A percentile compares a stretch with the other conserved stretches of the same genome.
Conservation (phyloP, 768 basidiomycete genomes). For the Boletus huronensis region DNA sequence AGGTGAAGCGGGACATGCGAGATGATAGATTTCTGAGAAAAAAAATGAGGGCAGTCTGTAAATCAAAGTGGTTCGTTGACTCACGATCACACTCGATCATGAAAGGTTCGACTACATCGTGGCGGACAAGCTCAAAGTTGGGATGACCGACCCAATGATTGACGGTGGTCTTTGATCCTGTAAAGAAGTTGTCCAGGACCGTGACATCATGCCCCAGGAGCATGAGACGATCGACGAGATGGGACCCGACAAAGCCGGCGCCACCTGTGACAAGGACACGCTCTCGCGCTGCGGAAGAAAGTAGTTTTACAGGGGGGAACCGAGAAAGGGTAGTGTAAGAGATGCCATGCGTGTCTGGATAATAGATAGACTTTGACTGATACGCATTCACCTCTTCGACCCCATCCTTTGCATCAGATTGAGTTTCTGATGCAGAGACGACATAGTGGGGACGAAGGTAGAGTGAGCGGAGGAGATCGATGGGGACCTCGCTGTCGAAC, state of each 20-base stretch:
- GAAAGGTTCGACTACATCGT: slow-evolving; percentile 96
- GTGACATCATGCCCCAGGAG: slow-evolving; percentile 96
- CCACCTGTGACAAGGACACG: slow-evolving; percentile 95
- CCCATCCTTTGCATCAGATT: slow-evolving; percentile 37
- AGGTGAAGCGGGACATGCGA: slow-evolving; percentile 96
- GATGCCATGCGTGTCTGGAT: slow-evolving; percentile 75
- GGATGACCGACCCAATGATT: slow-evolving; percentile 97
- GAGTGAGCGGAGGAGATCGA: slow-evolving; percentile 80
- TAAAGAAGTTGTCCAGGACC: slow-evolving; percentile 98
- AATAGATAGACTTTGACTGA: slow-evolving; percentile 84
- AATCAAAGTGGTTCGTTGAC: slow-evolving; percentile 20
- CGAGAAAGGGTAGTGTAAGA: slow-evolving; percentile 90
- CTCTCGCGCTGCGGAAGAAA: slow-evolving; percentile 74
- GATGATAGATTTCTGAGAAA: slow-evolving; percentile 86
- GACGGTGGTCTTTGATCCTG: slow-evolving; percentile 95
- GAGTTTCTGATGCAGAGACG: slow-evolving; percentile 37
- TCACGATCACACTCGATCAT: slow-evolving; percentile 98
- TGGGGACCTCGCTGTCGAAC: slow-evolving; percentile 80
- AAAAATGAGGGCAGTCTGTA: neutral
- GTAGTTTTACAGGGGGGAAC: slow-evolving; percentile 89
- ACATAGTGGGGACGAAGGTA: slow-evolving; percentile 84
- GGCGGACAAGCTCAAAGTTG: slow-evolving; percentile 97
- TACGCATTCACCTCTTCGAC: slow-evolving; percentile 46
- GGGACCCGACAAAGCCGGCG: slow-evolving; percentile 98
- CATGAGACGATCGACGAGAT: slow-evolving; percentile 97